Conservation (phyloP, 495 filamentous ascomycete species). For the Aspergillus hancockii region DNA sequence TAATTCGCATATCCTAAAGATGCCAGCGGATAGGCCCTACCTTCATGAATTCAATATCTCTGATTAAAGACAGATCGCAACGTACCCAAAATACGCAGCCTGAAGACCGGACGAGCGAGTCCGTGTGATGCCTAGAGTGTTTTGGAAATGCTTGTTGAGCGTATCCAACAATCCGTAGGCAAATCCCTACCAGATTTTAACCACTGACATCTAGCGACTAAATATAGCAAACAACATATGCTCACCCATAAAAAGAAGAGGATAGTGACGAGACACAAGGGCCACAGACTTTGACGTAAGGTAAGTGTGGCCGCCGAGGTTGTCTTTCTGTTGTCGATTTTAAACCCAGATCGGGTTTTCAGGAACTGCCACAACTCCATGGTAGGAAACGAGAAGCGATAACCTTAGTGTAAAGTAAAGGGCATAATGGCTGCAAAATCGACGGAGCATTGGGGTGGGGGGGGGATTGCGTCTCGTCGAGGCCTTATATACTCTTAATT, state of each 20-base stretch:
- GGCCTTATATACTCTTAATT: not conserved
- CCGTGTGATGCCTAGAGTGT: slow-evolving; percentile 51
- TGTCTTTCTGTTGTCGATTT: slow-evolving; percentile 46
- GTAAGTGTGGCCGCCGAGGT: slow-evolving; percentile 61
- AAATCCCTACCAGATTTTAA: slow-evolving; percentile 43
- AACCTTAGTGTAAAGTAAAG: not conserved
- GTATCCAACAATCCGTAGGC: slow-evolving; percentile 50
- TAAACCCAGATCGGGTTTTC: slow-evolving; percentile 34
- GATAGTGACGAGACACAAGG: slow-evolving; percentile 50
- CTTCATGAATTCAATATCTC: not conserved
- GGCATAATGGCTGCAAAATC: not conserved
- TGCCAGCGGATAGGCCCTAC: slow-evolving; percentile 58
- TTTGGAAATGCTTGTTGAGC: slow-evolving; percentile 57
- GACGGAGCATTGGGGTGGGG: not conserved
- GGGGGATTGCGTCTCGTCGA: not conserved
- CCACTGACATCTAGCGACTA: not conserved
- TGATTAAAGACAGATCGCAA: not conserved
- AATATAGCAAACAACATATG: not conserved
- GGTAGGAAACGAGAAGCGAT: not conserved
- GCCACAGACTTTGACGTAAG: slow-evolving; percentile 55
- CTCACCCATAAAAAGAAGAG: slow-evolving; percentile 73
- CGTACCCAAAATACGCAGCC: slow-evolving; percentile 53
- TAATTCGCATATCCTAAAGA: slow-evolving; percentile 62
- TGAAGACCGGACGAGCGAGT: slow-evolving; percentile 55
- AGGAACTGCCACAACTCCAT: slow-evolving; percentile 35